A percentile compares a stretch with the other conserved stretches of the same genome.
phyloP scores from a whole-genome alignment of 352 stramenopile species.

The Globisporangium irregulare region DNA sequence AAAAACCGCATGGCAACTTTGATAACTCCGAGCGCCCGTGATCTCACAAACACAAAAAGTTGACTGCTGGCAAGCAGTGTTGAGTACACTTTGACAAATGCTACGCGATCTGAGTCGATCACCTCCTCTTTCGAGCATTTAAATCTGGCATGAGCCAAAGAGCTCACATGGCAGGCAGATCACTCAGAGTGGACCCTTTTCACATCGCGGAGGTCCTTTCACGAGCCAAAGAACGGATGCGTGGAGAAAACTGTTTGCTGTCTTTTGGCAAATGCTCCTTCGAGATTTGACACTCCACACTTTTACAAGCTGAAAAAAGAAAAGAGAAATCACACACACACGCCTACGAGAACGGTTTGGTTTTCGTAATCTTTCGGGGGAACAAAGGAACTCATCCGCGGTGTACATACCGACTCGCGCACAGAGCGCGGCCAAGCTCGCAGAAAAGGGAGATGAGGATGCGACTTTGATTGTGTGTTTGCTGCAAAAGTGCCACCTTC shows the following conservation, averaged over 20 bases:
- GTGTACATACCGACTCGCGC: not conserved
- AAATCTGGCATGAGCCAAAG: not conserved
- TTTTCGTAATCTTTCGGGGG: slow-evolving; percentile 8
- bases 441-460: not conserved
- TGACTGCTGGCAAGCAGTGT: not conserved
- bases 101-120: not conserved
- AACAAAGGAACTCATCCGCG: not conserved
- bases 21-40: not conserved
- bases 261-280: not conserved
- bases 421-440: not conserved
- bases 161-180: not conserved
- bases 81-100: not conserved
- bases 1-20: not conserved
- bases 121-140: not conserved
- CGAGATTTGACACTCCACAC: not conserved
- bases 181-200: not conserved
- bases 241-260: not conserved
- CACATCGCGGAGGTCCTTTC: not conserved
- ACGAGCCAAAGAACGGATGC: not conserved
- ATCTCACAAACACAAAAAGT: not conserved
- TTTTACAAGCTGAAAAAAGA: not conserved
- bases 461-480: not conserved
- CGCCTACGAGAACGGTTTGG: not conserved
- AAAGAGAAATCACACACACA: not conserved
- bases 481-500: not conserved